Conservation (phyloP, 2,329 filamentous ascomycete genomes). For the Chaetoscypha palmicola region DNA sequence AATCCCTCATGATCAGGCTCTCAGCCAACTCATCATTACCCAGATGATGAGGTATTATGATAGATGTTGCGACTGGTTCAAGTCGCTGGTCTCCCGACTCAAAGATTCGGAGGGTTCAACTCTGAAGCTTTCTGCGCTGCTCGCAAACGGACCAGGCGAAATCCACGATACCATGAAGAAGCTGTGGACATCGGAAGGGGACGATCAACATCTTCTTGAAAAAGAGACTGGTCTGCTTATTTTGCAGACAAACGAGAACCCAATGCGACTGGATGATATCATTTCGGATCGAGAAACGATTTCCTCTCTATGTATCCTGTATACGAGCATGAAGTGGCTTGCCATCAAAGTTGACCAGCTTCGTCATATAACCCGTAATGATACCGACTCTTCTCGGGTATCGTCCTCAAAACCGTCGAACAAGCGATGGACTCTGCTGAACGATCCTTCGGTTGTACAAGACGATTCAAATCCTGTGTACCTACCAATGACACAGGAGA, state of each 20-base stretch:
- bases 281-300: slow-evolving; percentile 86
- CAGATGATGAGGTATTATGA: slow-evolving; percentile 94
- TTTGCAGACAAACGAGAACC: slow-evolving; percentile 49
- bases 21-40: slow-evolving; percentile 83
- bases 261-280: slow-evolving; percentile 70
- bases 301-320: slow-evolving; percentile 75
- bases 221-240: slow-evolving; percentile 55
- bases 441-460: slow-evolving; percentile 50
- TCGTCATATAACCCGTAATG: slow-evolving; percentile 71
- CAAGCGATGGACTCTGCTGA: slow-evolving; percentile 77
- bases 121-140: slow-evolving; percentile 64
- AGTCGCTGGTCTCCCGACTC: slow-evolving; percentile 67
- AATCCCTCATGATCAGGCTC: slow-evolving; percentile 90
- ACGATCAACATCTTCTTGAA: slow-evolving; percentile 51
- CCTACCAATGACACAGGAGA: slow-evolving; percentile 81
- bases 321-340: slow-evolving; percentile 98
- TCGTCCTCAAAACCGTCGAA: slow-evolving; percentile 33
- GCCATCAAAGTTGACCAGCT: slow-evolving; percentile 74
- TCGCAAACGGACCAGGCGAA: slow-evolving; percentile 63
- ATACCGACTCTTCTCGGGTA: slow-evolving; percentile 54
- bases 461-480: slow-evolving; percentile 65
- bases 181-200: slow-evolving; percentile 52
- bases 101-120: slow-evolving; percentile 50
- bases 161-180: slow-evolving; percentile 64
- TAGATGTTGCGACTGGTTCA: slow-evolving; percentile 86